Evolutionary conservation across 108 stramenopile genomes (phyloP).

Genomic region (Nitzschia sp.): DNA sequence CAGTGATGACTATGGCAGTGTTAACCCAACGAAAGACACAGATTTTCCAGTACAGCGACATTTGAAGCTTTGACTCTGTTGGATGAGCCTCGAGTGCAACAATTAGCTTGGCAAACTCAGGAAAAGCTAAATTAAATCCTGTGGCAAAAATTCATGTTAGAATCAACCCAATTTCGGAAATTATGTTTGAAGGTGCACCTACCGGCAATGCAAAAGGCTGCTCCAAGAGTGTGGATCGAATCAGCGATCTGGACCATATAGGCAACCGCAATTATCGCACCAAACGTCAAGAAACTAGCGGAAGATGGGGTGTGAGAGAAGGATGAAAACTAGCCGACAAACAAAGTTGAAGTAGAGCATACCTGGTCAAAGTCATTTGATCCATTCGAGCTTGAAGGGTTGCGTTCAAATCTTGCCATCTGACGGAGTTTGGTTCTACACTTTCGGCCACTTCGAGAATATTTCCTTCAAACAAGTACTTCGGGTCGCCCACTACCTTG

Average conservation of each 20-base stretch:
- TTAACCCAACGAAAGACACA: constrained; percentile 74
- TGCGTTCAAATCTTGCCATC: constrained; percentile 82
- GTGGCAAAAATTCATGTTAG: neutral
- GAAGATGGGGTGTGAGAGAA: neutral
- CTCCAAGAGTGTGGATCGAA: constrained; percentile 9
- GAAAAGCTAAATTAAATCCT: constrained; percentile 68
- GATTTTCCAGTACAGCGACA: constrained; percentile 76
- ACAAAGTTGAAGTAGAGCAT: constrained; percentile 31
- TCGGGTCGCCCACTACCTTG: constrained; percentile 11
- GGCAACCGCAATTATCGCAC: constrained; percentile 8
- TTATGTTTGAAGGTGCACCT: neutral
- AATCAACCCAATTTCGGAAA: neutral
- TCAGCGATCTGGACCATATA: constrained; percentile 5
- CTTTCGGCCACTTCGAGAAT: constrained; percentile 59
- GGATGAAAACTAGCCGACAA: constrained; percentile 43
- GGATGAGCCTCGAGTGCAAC: constrained; percentile 64
- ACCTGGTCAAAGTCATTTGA: constrained; percentile 53
- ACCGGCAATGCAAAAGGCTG: constrained; percentile 20
- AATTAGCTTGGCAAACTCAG: constrained; percentile 68
- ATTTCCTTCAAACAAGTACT: constrained; percentile 37
- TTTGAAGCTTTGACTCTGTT: constrained; percentile 67
- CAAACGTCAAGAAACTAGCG: constrained; percentile 7
- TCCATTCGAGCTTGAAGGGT: constrained; percentile 36
- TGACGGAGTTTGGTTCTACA: constrained; percentile 73
- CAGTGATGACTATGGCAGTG: constrained; percentile 76